phyloP scores from a whole-genome alignment of 805 yeast species.

The Starmerella lactis-condensi region DNA sequence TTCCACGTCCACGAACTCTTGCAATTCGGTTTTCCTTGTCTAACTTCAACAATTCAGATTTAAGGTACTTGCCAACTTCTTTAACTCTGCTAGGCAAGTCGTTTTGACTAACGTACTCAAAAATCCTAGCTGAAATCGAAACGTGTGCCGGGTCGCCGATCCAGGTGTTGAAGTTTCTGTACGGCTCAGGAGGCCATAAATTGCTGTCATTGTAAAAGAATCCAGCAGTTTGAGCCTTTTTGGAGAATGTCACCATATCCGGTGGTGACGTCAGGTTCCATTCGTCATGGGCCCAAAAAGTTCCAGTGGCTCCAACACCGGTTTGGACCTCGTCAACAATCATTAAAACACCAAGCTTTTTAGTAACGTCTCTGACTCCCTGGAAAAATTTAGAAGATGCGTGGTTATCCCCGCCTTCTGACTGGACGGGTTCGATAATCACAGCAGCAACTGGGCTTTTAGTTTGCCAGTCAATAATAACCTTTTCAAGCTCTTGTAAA shows the following conservation, averaged over 20 bases:
- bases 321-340: constrained; percentile 81
- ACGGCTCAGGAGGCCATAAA: constrained; percentile 55
- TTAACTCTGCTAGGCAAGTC: constrained; percentile 38
- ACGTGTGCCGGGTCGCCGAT: constrained; percentile 79
- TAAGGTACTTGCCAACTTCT: constrained; percentile 52
- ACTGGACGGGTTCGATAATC: constrained; percentile 78
- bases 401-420: constrained; percentile 86
- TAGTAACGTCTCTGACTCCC: constrained; percentile 58
- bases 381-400: constrained; percentile 64
- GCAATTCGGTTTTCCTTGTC: constrained; percentile 34
- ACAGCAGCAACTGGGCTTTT: constrained; percentile 68
- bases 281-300: constrained; percentile 77
- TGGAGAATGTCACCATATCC: constrained; percentile 71
- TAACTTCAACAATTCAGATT: constrained; percentile 34
- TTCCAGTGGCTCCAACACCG: constrained; percentile 77
- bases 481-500: constrained; percentile 51
- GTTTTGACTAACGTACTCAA: constrained; percentile 42
- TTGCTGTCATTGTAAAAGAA: constrained; percentile 62
- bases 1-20: constrained; percentile 62
- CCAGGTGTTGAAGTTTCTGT: constrained; percentile 87
- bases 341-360: constrained; percentile 48
- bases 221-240: constrained; percentile 80
- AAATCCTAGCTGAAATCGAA: constrained; percentile 56
- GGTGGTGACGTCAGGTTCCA: constrained; percentile 59
- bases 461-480: constrained; percentile 44